Percentiles rank a stretch among this genome's conserved stretches.
Conservation (phyloP, 495 filamentous ascomycete species). For the Penicillium samsonianum region DNA sequence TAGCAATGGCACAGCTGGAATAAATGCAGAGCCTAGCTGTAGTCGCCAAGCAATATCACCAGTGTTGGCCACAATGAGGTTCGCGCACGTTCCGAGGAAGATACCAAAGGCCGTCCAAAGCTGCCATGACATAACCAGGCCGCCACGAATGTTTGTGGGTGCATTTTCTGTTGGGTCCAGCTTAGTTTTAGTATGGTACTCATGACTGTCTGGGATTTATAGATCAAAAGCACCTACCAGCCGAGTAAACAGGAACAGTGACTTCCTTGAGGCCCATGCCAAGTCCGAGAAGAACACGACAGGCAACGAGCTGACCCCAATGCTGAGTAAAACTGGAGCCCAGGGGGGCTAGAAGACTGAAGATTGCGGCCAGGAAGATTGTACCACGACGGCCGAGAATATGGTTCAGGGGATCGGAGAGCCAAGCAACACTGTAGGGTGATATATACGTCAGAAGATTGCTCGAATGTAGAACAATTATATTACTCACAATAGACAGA, state of each 20-base stretch:
- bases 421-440: slow-evolving; percentile 59
- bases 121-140: slow-evolving; percentile 84
- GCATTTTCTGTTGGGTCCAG: slow-evolving; percentile 55
- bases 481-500: slow-evolving; percentile 40
- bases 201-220: background rate
- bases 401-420: slow-evolving; percentile 70
- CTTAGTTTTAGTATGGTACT: background rate
- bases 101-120: slow-evolving; percentile 85
- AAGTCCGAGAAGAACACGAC: slow-evolving; percentile 67
- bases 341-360: slow-evolving; percentile 62
- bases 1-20: slow-evolving; percentile 69
- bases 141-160: slow-evolving; percentile 73
- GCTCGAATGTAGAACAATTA: background rate
- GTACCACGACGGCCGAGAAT: slow-evolving; percentile 64
- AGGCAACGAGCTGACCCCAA: slow-evolving; percentile 63
- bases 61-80: slow-evolving; percentile 62
- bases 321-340: slow-evolving; percentile 64
- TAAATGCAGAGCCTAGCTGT: slow-evolving; percentile 76
- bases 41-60: slow-evolving; percentile 69
- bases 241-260: slow-evolving; percentile 71
- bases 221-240: slow-evolving; percentile 24
- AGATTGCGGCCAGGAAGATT: slow-evolving; percentile 66
- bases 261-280: slow-evolving; percentile 65
- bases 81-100: slow-evolving; percentile 69
- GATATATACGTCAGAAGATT: background rate